These are phyloP conservation scores for Didymella sp. DNA, from an alignment of 2,329 filamentous ascomycete genomes.

Conservation along the genomic window DNA sequence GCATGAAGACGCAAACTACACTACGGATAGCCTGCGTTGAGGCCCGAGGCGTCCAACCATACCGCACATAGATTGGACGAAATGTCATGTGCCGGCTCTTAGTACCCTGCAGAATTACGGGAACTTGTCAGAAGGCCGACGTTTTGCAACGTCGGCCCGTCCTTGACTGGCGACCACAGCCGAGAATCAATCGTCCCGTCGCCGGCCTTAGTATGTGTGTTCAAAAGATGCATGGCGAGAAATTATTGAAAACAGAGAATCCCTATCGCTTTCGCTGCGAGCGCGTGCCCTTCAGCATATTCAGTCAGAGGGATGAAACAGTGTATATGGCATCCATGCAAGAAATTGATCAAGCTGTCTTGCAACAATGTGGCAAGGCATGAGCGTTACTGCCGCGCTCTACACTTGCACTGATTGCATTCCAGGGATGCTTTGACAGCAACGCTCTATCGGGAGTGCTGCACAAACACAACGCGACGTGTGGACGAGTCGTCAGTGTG, in stretches of 20 bases:
- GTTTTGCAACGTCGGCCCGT: constrained; percentile 10
- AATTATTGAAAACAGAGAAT: neutral
- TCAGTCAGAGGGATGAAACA: neutral
- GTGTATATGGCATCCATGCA: neutral
- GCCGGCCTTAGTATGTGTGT: neutral
- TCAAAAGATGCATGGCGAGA: neutral
- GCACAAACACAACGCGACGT: neutral
- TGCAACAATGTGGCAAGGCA: neutral
- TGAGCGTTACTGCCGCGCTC: neutral
- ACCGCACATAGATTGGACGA: constrained; percentile 1
- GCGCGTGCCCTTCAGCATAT: neutral
- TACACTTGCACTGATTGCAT: neutral
- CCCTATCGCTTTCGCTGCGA: neutral
- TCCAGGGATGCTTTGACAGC: neutral
- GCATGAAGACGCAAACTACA: constrained; percentile 11
- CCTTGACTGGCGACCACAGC: constrained; percentile 3
- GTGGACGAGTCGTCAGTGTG: neutral
- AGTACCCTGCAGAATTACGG: constrained; percentile 4
- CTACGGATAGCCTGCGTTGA: constrained; percentile 5
- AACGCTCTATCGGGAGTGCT: neutral
- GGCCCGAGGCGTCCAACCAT: constrained; percentile 9
- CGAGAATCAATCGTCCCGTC: constrained; percentile 1
- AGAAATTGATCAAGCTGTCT: neutral
- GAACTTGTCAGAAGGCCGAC: constrained; percentile 1
- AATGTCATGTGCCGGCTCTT: neutral